Percentiles rank a stretch among this genome's conserved stretches.
phyloP scores from a whole-genome alignment of 768 basidiomycete genomes.

The Phylloporus rhodoxanthus region DNA sequence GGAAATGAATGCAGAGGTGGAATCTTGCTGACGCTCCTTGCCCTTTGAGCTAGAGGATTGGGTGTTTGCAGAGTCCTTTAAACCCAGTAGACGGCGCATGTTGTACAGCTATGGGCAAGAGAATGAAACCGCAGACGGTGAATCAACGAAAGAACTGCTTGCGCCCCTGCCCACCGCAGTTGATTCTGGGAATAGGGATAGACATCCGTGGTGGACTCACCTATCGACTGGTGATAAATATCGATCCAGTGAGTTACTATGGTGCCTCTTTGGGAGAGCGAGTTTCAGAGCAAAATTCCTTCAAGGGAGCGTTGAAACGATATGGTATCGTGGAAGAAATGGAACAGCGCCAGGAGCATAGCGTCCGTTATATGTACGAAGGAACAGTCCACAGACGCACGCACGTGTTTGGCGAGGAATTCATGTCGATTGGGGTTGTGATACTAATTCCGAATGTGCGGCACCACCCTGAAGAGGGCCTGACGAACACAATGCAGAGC shows the following conservation, averaged over 20 bases:
- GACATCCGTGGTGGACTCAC: conserved; percentile 10
- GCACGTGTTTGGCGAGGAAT: conserved; percentile 13
- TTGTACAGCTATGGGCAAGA: conserved; percentile 8
- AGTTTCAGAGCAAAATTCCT: not conserved
- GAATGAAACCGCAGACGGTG: conserved; percentile 11
- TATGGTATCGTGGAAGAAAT: conserved; percentile 9
- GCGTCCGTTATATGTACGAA: conserved; percentile 22
- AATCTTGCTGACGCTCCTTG: conserved; percentile 21
- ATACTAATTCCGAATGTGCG: conserved; percentile 1
- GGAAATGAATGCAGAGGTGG: not conserved
- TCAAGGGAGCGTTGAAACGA: not conserved
- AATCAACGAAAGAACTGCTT: conserved; percentile 11
- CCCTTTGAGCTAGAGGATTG: conserved; percentile 17
- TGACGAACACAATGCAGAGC: conserved; percentile 13
- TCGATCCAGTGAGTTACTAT: conserved; percentile 1
- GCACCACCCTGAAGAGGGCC: conserved; percentile 9
- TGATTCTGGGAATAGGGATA: conserved; percentile 10
- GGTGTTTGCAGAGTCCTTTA: conserved; percentile 19
- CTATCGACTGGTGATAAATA: conserved; percentile 5
- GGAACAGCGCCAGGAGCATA: conserved; percentile 6
- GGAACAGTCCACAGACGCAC: conserved; percentile 1
- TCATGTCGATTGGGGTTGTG: conserved; percentile 4
- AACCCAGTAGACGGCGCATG: conserved; percentile 30
- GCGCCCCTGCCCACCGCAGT: conserved; percentile 17
- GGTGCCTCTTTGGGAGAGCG: conserved; percentile 1